A percentile compares a stretch with the other conserved stretches of the same genome.
These are phyloP conservation scores for Mycena metata DNA, from an alignment of 768 basidiomycete species.

Conservation along the genomic window DNA sequence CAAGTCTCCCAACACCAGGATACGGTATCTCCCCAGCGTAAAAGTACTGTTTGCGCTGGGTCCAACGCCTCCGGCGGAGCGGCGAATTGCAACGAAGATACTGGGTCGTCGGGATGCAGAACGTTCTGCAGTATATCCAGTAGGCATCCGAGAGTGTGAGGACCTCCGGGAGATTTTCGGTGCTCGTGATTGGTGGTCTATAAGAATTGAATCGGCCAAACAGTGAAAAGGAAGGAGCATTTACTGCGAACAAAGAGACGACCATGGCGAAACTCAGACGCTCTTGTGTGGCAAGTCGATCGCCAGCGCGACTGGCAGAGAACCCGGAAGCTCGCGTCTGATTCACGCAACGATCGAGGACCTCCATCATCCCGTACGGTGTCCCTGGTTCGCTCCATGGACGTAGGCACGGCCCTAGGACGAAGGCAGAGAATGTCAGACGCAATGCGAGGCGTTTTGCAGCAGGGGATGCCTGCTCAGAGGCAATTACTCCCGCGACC, in stretches of 20 bases:
- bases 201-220: neutral
- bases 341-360: constrained; percentile 37
- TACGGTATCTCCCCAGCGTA: constrained; percentile 69
- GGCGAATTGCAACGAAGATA: constrained; percentile 34
- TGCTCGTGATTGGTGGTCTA: constrained; percentile 44
- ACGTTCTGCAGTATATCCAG: constrained; percentile 60
- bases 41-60: constrained; percentile 61
- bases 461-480: constrained; percentile 68
- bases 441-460: constrained; percentile 70
- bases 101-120: constrained; percentile 47
- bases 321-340: constrained; percentile 32
- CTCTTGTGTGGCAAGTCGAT: constrained; percentile 44
- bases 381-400: constrained; percentile 24
- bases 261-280: constrained; percentile 55
- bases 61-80: constrained; percentile 50
- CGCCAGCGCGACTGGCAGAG: constrained; percentile 34
- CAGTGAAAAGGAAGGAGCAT: constrained; percentile 22
- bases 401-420: constrained; percentile 62
- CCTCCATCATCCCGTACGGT: constrained; percentile 36
- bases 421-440: constrained; percentile 67
- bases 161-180: constrained; percentile 38
- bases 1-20: constrained; percentile 78
- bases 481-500: constrained; percentile 60
- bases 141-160: constrained; percentile 59
- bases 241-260: constrained; percentile 57